Base-by-base conservation (phyloP, 2,329 filamentous ascomycete species). In the Trichoderma gracile region DNA sequence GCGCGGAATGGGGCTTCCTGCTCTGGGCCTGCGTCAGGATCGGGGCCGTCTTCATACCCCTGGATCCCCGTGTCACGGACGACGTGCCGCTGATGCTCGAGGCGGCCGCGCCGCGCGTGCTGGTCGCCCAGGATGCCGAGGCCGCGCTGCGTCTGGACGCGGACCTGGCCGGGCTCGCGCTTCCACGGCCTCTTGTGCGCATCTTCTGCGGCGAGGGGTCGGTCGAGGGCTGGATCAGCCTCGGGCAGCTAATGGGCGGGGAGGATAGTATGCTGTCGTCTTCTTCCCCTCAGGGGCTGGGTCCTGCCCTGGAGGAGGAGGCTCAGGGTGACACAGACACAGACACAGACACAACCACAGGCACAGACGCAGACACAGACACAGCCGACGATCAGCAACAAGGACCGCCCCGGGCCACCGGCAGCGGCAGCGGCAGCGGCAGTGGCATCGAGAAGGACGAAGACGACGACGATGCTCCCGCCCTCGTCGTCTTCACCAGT, bases 401-500 rank as follows among this genome's bases (percentile, higher is more conserved):
- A 57, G 64, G 63, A 33, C 40, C 59, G 52, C 59, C 46, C 50
- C 52, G 42, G 58, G 10, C 52, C 40, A 40, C 38, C 59, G 59
- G 59, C 53, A 54, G 19, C 38, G 19, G 10, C 30, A 30, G 30
- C 30, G 30, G 30, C 7, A 30, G 30, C 30, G 10, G 10, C 30
- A 33, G 10, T 14, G 21, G 27, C n/a, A 47, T 9, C 15, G 43
- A 64, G 10, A 25, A 55, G 15, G 59, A 69, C 38, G 71, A 74
- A n/a, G n/a, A n/a, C n/a, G n/a, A n/a, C n/a, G n/a, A n/a, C n/a
- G n/a, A n/a, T n/a, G n/a, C n/a, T 55, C 73, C 69, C 7, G 75
- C 76, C 5, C 72, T 81, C 47, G 76, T 82, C 54, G 72, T 82
- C 38, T 82, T 82, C 70, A 82, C 80, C 21, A 82, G 80, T 67